Conservation (phyloP, 2,329 filamentous ascomycete genomes). For the Colletotrichum sp. region DNA sequence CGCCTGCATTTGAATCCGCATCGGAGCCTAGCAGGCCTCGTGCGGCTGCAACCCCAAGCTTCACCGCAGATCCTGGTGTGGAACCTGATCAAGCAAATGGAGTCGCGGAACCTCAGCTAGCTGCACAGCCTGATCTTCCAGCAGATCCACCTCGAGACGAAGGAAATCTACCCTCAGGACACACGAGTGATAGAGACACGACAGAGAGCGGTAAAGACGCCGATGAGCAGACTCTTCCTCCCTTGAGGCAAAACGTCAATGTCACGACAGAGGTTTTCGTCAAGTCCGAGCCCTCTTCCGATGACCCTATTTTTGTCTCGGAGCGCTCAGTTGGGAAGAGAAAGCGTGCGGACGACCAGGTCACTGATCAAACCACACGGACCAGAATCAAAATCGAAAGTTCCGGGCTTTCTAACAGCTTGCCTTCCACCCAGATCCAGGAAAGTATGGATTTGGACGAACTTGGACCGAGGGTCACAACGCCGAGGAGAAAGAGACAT, state of each 20-base stretch:
- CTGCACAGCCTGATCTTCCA: background rate
- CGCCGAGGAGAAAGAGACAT: slow-evolving; percentile 40
- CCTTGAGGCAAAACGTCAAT: background rate
- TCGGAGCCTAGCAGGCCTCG: slow-evolving; percentile 3
- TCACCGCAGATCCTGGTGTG: slow-evolving; percentile 8
- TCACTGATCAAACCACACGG: slow-evolving; percentile 23
- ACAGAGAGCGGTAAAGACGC: background rate
- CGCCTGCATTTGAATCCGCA: background rate
- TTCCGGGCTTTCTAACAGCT: slow-evolving; percentile 30
- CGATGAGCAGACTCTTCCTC: slow-evolving; percentile 3
- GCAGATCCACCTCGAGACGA: background rate
- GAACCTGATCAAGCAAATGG: background rate
- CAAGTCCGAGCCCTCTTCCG: slow-evolving; percentile 60
- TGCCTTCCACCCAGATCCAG: slow-evolving; percentile 34
- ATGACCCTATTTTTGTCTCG: slow-evolving; percentile 54
- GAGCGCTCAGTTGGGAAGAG: slow-evolving; percentile 55
- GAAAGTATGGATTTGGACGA: slow-evolving; percentile 68
- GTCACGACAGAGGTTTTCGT: slow-evolving; percentile 26
- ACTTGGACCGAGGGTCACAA: slow-evolving; percentile 47
- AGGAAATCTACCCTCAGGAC: background rate
- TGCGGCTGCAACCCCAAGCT: background rate
- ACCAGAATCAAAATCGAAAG: slow-evolving; percentile 50
- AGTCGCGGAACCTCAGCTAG: background rate
- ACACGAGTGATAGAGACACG: background rate
- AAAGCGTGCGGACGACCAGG: slow-evolving; percentile 32